Evolutionary conservation across 768 basidiomycete genomes (phyloP).

Genomic region (Sutorius australiensis): DNA sequence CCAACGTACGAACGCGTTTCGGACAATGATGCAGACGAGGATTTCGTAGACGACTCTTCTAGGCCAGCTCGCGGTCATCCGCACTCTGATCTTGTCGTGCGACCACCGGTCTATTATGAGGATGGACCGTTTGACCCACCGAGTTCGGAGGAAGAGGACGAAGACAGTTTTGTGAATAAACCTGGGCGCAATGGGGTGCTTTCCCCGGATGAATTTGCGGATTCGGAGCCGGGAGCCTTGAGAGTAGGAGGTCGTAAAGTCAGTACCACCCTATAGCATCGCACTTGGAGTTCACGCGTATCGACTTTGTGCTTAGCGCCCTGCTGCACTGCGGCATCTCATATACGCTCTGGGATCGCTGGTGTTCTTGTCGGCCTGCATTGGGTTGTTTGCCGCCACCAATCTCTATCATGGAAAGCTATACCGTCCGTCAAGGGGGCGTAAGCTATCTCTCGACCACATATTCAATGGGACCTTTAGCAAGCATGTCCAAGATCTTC

Average conservation of each 20-base stretch:
- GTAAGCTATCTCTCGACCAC: slow-evolving; percentile 82
- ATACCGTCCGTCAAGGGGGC: slow-evolving; percentile 49
- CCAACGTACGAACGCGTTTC: slow-evolving; percentile 31
- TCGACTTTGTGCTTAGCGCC: slow-evolving; percentile 34
- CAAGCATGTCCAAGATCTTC: slow-evolving; percentile 43
- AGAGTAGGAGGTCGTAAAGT: slow-evolving; percentile 38
- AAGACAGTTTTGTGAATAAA: slow-evolving; percentile 47
- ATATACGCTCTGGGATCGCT: slow-evolving; percentile 58
- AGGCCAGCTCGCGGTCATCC: slow-evolving; percentile 1
- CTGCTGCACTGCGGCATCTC: slow-evolving; percentile 56
- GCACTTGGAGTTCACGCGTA: slow-evolving; percentile 1
- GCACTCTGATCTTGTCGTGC: slow-evolving; percentile 13
- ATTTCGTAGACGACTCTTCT: slow-evolving; percentile 7
- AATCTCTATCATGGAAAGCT: slow-evolving; percentile 57
- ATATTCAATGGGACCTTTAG: slow-evolving; percentile 89
- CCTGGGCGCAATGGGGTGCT: slow-evolving; percentile 11
- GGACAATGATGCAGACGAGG: slow-evolving; percentile 23
- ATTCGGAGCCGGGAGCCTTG: slow-evolving; percentile 31
- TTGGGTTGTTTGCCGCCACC: slow-evolving; percentile 76
- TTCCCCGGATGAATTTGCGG: slow-evolving; percentile 8
- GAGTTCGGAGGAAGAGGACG: slow-evolving; percentile 73
- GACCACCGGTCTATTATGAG: slow-evolving; percentile 56
- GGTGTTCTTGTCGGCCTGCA: slow-evolving; percentile 56
- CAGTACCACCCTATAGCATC: slow-evolving; percentile 11
- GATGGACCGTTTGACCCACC: slow-evolving; percentile 77